phyloP scores from a whole-genome alignment of 306 rosid species.

The Acacia crassicarpa region DNA sequence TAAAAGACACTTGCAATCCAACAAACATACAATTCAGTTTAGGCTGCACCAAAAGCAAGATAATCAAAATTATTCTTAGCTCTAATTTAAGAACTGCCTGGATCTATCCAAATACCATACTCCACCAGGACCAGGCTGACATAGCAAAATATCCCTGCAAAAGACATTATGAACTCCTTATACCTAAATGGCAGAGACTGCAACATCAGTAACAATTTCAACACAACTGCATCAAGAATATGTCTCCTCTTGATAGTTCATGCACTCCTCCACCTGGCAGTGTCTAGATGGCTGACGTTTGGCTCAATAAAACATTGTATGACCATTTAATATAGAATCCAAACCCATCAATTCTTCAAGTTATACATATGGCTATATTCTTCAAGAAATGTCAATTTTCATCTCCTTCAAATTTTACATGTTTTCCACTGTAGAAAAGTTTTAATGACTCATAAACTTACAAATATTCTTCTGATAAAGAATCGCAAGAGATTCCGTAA shows the following conservation, averaged over 20 bases:
- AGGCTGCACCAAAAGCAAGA: not conserved
- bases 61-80: not conserved
- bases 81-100: not conserved
- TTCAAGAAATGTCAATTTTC: not conserved
- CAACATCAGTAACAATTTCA: not conserved
- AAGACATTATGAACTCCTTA: constrained; percentile 1
- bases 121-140: not conserved
- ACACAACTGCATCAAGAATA: not conserved
- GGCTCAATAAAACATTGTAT: not conserved
- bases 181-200: not conserved
- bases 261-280: not conserved
- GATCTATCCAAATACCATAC: not conserved
- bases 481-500: not conserved
- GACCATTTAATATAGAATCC: constrained; percentile 3
- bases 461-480: not conserved
- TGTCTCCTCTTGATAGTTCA: not conserved
- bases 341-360: not conserved
- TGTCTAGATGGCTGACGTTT: not conserved
- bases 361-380: not conserved
- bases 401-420: not conserved
- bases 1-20: not conserved
- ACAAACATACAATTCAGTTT: not conserved
- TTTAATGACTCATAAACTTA: not conserved
- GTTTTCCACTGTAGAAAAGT: not conserved
- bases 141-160: not conserved